Base-by-base conservation (phyloP, 1,284 basidiomycete species). In the Porodaedalea pini region DNA sequence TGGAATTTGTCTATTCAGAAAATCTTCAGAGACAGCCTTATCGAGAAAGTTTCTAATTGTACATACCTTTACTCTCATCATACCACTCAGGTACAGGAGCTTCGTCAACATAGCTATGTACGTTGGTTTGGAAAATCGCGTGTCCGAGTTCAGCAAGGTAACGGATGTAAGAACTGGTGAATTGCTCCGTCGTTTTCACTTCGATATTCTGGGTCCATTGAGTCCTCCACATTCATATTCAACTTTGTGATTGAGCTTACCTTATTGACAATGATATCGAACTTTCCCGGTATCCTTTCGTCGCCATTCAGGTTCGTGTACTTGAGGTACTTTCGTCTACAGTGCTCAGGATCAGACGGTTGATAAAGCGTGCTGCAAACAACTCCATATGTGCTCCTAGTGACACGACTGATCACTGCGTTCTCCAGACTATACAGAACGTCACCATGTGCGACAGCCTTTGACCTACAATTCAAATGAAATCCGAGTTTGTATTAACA, bases 341-440 rank as follows among this genome's bases (percentile, higher is more conserved):
- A 67, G 65, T 90, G 87, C 51, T 89, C 86, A 10, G 78, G 75
- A 66, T 89, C 82, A 39, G 73, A 73, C 1, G 77, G 70, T 65
- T 90, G 79, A 65, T 78, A 83, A 60, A 85, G 81, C 11, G 85
- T 78, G 21, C 88, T 72, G 66, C 82, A 89, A 66, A 88, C 85
- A 47, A 89, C 85, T 19, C 87, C 87, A 65, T 89, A 90, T 78
- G 88, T 83, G 66, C 83, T 86, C 68, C 78, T 88, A 40, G 85
- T 84, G 72, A 88, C 80, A 39, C 88, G 79, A 34, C 86, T 85
- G 7, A 83, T 85, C 58, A 90, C 87, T 63, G 87, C 83, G 58
- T 89, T 86, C 65, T 90, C 88, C 61, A 85, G 86, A 69, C 87
- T 89, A 70, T 89, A 89, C 13, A 86, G 85, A 61, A 90, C 81